Conservation (phyloP, 768 basidiomycete genomes). For the Scleroderma bovista region DNA sequence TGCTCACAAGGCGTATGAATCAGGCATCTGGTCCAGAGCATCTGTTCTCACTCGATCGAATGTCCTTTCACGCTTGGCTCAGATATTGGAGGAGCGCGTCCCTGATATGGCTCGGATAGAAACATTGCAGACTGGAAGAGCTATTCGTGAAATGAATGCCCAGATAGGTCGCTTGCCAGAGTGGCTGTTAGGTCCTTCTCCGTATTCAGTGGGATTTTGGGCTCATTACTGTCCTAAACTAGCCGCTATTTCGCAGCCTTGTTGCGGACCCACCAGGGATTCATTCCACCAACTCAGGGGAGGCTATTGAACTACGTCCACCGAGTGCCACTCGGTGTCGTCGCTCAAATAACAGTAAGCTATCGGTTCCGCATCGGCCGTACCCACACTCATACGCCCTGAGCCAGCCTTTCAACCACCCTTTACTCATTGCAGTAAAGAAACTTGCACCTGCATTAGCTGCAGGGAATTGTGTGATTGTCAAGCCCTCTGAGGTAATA, state of each 20-base stretch:
- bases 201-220: neutral
- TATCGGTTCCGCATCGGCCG: neutral
- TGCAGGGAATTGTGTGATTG: conserved; percentile 77
- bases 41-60: conserved; percentile 54
- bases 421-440: conserved; percentile 82
- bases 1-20: conserved; percentile 56
- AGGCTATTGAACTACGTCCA: conserved; percentile 74
- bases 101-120: conserved; percentile 61
- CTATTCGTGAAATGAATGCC: conserved; percentile 79
- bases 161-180: conserved; percentile 77
- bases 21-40: conserved; percentile 69
- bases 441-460: conserved; percentile 84
- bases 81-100: conserved; percentile 50
- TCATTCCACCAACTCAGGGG: conserved; percentile 76
- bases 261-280: conserved; percentile 60
- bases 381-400: too few species aligned
- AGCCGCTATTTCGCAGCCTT: conserved; percentile 79
- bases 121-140: conserved; percentile 70
- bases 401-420: conserved; percentile 79
- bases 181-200: conserved; percentile 56
- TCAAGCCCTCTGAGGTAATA: conserved; percentile 73
- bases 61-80: conserved; percentile 60
- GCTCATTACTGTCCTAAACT: conserved; percentile 5
- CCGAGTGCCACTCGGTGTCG: conserved; percentile 80
- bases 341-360: conserved; percentile 78